phyloP scores from a whole-genome alignment of 2,329 filamentous ascomycete genomes.

The Diaporthe sp. region DNA sequence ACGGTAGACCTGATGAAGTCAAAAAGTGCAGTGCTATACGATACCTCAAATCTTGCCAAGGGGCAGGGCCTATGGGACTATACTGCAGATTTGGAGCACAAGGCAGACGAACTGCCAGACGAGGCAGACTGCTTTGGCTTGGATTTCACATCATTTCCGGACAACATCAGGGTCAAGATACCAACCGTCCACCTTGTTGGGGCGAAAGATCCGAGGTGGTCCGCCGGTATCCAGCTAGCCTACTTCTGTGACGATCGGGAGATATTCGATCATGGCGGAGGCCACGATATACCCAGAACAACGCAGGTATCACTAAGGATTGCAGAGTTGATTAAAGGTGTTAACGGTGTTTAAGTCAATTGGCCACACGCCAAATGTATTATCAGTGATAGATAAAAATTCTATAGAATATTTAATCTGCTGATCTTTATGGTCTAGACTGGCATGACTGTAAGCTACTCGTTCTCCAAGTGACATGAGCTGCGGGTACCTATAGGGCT shows the following conservation, averaged over 20 bases:
- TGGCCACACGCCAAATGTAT: not conserved
- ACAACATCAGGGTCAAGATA: conserved; percentile 48
- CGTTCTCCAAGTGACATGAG: too few species aligned
- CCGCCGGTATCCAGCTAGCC: conserved; percentile 51
- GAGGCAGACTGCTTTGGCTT: conserved; percentile 50
- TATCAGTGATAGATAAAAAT: not conserved
- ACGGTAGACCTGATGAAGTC: conserved; percentile 45
- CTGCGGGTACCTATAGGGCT: too few species aligned
- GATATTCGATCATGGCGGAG: conserved; percentile 53
- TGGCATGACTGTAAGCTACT: not conserved
- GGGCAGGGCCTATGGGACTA: conserved; percentile 52
- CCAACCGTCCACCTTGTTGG: conserved; percentile 54
- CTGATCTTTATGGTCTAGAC: not conserved
- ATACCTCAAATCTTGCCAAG: conserved; percentile 43
- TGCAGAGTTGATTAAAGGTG: conserved; percentile 45
- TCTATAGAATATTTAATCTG: not conserved
- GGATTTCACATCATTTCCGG: conserved; percentile 49
- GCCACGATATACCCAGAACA: conserved; percentile 54
- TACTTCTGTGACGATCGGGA: conserved; percentile 48
- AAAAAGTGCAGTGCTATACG: conserved; percentile 45
- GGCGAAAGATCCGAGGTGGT: conserved; percentile 52
- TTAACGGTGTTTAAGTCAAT: conserved; percentile 10
- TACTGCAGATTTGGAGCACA: conserved; percentile 48
- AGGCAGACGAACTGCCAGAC: conserved; percentile 45
- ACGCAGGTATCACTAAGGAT: conserved; percentile 49